Evolutionary conservation across 2,329 filamentous ascomycete genomes (phyloP).

Genomic region (Alternaria tenuissima): DNA sequence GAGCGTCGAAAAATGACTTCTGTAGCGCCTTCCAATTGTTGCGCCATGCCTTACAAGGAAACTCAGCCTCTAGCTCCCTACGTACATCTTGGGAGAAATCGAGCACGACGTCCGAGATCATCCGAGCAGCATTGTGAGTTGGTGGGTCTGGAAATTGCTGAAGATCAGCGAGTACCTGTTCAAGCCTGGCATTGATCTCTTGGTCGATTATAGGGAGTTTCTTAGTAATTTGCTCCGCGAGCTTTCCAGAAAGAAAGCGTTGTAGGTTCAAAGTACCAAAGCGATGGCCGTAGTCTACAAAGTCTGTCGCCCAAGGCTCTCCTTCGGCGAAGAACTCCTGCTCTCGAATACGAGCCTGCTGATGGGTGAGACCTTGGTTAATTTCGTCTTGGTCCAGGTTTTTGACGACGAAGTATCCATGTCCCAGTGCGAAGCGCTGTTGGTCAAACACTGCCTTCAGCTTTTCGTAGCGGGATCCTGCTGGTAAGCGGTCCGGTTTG

Average conservation of each 20-base stretch:
- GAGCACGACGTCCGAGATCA: constrained; percentile 68
- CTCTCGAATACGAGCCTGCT: constrained; percentile 60
- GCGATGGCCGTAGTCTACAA: constrained; percentile 52
- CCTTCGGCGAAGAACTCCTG: constrained; percentile 57
- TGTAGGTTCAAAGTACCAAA: constrained; percentile 65
- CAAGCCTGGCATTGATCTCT: constrained; percentile 58
- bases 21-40: constrained; percentile 57
- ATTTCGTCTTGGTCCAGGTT: constrained; percentile 65
- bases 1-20: constrained; percentile 59
- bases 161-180: constrained; percentile 62
- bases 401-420: constrained; percentile 82
- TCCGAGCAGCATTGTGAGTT: constrained; percentile 68
- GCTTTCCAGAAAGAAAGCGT: constrained; percentile 55
- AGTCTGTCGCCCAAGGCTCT: constrained; percentile 56
- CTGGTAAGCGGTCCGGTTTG: constrained; percentile 77
- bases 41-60: constrained; percentile 51
- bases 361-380: constrained; percentile 54
- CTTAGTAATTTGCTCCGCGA: constrained; percentile 55
- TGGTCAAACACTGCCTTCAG: constrained; percentile 72
- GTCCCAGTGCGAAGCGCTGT: constrained; percentile 67
- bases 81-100: constrained; percentile 64
- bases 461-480: constrained; percentile 57
- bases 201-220: constrained; percentile 55
- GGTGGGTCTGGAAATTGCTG: constrained; percentile 71
- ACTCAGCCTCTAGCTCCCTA: constrained; percentile 62